Evolutionary conservation across 257 asterid species (phyloP), one percentile per base, ranked within the genome.

Genomic region (Striga asiatica): DNA sequence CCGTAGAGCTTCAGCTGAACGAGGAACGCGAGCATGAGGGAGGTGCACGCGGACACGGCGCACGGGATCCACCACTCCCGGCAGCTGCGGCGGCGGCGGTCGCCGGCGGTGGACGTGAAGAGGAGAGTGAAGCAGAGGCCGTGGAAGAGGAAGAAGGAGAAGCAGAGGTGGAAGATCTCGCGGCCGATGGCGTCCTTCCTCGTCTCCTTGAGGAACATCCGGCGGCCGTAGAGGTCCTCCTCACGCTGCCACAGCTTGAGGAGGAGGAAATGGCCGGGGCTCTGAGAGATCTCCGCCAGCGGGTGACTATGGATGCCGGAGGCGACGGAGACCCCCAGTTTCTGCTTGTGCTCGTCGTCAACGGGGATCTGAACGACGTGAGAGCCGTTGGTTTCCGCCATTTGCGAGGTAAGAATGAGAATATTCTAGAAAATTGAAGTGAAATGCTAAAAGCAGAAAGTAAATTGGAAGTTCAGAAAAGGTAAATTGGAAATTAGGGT

Each of bases 161-260:
- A 79, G 65, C 95, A 82, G 58, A 92, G 78, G 3, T 81, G 94
- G 72, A 92, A 92, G 57, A 88, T 76, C 35, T 92, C 95, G 10
- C 82, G 35, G 7, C 73, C 49, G 50, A 82, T 71, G 1, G 78
- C 20, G 62, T 80, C 95, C 50, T 76, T 71, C 55, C 95, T 39
- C 2, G 85, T 54, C 58, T 92, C 98, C 69, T 74, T 92, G 3
- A 74, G 38, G 10, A 82, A 72, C 14, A 81, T 70, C 54, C 79
- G 54, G 18, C 93, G 75, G 56, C 84, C 69, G 48, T 64, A 70
- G 39, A 87, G 71, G 2, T 84, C 78, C 34, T 88, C 98, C 41
- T 82, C 93, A 41, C 95, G 62, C 52, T 92, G 98, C 93, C 88
- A 79, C 28, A 92, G 97, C 79, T 92, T 92, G 68, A 92, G 93